Percentiles rank a stretch among this genome's conserved stretches.
Evolutionary conservation across 805 yeast genomes (phyloP).

Genomic region (Metschnikowia continentalis): DNA sequence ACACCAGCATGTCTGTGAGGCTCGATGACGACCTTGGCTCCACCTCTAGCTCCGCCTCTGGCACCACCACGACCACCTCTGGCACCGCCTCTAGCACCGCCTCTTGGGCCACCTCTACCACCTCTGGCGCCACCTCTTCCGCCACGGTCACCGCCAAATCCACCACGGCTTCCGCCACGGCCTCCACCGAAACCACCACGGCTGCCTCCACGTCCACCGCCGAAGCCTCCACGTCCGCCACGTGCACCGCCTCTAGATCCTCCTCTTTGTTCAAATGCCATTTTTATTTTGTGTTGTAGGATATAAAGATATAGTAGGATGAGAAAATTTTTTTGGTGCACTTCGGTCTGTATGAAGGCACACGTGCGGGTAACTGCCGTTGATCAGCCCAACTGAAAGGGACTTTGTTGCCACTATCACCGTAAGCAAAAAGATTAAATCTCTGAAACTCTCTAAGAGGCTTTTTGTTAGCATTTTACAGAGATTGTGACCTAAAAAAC

Average conservation of each 20-base stretch:
- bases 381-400: neutral
- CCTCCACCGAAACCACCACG: conserved; percentile 56
- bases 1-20: conserved; percentile 99
- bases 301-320: conserved; percentile 3
- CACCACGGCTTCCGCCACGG: conserved; percentile 42
- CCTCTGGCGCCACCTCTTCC: conserved; percentile 30
- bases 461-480: neutral
- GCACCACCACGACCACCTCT: conserved; percentile 68
- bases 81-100: conserved; percentile 46
- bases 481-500: neutral
- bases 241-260: conserved; percentile 19
- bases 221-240: conserved; percentile 18
- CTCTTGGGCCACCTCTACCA: conserved; percentile 34
- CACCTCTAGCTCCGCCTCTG: conserved; percentile 80
- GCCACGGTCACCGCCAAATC: conserved; percentile 43
- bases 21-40: conserved; percentile 95
- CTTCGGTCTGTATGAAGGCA: conserved; percentile 13
- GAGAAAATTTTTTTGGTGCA: conserved; percentile 12
- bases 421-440: no score
- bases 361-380: conserved; percentile 17
- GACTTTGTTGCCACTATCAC: neutral
- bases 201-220: conserved; percentile 38
- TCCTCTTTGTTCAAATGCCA: conserved; percentile 22
- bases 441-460: no score
- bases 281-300: conserved; percentile 11